phyloP scores from a whole-genome alignment of 2,329 filamentous ascomycete species.

The Anisogramma anomala region DNA sequence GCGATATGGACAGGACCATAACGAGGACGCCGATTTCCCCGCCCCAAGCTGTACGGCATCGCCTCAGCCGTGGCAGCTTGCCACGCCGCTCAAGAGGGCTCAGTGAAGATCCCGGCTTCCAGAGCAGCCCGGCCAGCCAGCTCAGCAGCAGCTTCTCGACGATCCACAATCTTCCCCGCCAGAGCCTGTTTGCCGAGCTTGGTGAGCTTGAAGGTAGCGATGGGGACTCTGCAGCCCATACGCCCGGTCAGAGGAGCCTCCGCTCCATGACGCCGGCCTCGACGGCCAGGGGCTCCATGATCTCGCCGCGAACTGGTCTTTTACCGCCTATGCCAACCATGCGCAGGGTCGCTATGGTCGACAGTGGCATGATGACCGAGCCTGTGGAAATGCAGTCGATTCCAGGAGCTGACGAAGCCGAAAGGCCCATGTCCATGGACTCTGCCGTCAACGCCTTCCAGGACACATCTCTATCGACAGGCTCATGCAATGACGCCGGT shows the following conservation, averaged over 20 bases:
- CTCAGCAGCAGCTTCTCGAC: slow-evolving; percentile 39
- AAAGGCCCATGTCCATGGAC: no score
- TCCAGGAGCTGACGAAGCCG: no score
- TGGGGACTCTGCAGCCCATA: slow-evolving; percentile 52
- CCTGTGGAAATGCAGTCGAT: no score
- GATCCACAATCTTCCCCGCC: slow-evolving; percentile 40
- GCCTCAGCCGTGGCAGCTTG: slow-evolving; percentile 51
- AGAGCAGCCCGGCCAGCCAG: slow-evolving; percentile 52
- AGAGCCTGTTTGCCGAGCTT: slow-evolving; percentile 86
- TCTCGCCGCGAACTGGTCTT: slow-evolving; percentile 27
- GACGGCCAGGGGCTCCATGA: slow-evolving; percentile 26
- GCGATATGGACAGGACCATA: slow-evolving; percentile 36
- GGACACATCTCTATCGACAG: no score
- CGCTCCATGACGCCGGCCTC: slow-evolving; percentile 40
- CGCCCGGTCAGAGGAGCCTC: slow-evolving; percentile 39
- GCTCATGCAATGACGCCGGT: no score
- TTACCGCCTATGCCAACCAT: slow-evolving; percentile 36
- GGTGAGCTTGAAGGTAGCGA: slow-evolving; percentile 68
- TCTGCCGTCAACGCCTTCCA: no score
- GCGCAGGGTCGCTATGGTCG: slow-evolving; percentile 45
- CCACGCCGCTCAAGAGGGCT: slow-evolving; percentile 48
- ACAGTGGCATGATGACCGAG: slow-evolving; percentile 51
- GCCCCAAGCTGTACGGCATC: slow-evolving; percentile 60
- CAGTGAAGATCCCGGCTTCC: slow-evolving; percentile 47
- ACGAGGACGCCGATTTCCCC: slow-evolving; percentile 51